These are phyloP conservation scores for Calvatia gigantea DNA, from an alignment of 768 basidiomycete species.

Conservation along the genomic window DNA sequence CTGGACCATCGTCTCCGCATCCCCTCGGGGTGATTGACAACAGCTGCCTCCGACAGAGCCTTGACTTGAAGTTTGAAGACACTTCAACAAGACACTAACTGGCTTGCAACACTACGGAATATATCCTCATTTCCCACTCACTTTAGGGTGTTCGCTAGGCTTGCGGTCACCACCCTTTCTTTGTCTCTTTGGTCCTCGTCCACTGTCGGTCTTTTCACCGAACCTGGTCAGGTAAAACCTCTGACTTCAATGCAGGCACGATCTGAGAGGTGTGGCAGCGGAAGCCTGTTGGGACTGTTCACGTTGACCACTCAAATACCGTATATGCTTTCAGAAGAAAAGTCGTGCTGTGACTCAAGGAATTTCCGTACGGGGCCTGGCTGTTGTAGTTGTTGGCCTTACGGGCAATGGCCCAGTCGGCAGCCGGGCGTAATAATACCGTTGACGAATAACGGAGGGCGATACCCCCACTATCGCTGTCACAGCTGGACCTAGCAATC, in stretches of 20 bases:
- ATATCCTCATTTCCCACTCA: not conserved
- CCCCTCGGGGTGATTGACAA: no score
- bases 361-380: conserved; percentile 29
- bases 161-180: conserved; percentile 19
- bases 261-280: conserved; percentile 43
- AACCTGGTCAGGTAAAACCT: not conserved
- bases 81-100: no score
- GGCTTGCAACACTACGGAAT: no score
- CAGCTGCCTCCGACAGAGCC: no score
- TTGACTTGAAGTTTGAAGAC: no score
- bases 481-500: conserved; percentile 40
- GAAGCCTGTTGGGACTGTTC: conserved; percentile 41
- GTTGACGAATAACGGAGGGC: conserved; percentile 37
- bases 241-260: conserved; percentile 20
- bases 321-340: not conserved
- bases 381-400: conserved; percentile 44
- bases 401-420: conserved; percentile 39
- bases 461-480: conserved; percentile 41
- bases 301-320: conserved; percentile 38
- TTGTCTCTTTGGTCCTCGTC: conserved; percentile 18
- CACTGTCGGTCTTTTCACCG: conserved; percentile 21
- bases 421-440: conserved; percentile 33
- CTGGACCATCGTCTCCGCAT: not conserved
- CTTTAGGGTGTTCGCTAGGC: conserved; percentile 20
- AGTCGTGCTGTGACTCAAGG: not conserved